Base-by-base conservation (phyloP, 331 rosid genomes). In the Malus hybrid region DNA sequence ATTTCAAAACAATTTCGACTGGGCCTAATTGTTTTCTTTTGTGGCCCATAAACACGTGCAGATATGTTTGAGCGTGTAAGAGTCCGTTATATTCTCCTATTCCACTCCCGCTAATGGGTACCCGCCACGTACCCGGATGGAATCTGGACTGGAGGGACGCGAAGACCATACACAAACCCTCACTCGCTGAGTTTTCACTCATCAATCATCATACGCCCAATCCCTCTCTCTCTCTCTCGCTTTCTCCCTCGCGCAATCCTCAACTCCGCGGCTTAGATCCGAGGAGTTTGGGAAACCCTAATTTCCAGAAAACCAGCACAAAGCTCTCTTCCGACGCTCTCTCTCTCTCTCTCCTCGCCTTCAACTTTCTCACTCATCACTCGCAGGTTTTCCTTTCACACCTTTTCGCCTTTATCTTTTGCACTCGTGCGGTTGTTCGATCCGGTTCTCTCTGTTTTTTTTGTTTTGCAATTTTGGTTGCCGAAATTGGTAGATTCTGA, bases 241-340 rank as follows among this genome's bases (percentile, higher is more conserved):
- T 39, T 10, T 3, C 46, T 39, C 46, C 18, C 30, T 57, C 65
- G 36, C 29, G 10, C 33, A 34, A 62, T 77, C 78, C 83, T 87
- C 79, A 68, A 77, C 95, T 88, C 91, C 90, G 88, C 87, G 91
- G 92, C 75, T 58, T 84, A 86, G 96, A 89, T 87, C 90, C 96
- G 83, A 83, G 96, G 96, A 87, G 96, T 79, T 84, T 85, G 90
- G 89, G 92, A 88, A 82, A 88, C 89, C 92, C 92, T 78, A 16
- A 26, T 32, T 63, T 8, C n/a, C 68, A 30, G 44, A 16, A 63
- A 15, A 57, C 18, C 20, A 30, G 1, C 4, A 39, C 68, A 63
- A 63, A 30, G 29, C 14, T 52, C 39, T 70, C 16, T 36, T 24
- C 22, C 30, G n/a, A 0, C 61, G 11, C 63, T 39, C 33, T 32